Base-by-base conservation (phyloP, 495 filamentous ascomycete species). In the Podospora appendiculata region DNA sequence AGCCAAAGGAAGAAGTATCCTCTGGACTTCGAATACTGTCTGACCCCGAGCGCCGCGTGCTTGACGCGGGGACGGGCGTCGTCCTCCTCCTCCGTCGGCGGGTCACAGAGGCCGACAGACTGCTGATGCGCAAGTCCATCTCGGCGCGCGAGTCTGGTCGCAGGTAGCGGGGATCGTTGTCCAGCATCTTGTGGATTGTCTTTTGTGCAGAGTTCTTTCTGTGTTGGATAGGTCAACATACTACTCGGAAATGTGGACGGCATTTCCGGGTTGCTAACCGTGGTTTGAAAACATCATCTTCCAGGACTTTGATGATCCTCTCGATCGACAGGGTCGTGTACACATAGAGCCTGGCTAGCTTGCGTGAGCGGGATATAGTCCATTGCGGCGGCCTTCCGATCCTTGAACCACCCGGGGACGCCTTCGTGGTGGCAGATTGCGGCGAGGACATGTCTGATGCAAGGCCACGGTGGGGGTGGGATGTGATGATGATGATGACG, bases 141-240 rank as follows among this genome's bases (percentile, higher is more conserved):
- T 76, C 73, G 5, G 64, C 54, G 13, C 72, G 65, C 14, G 68
- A 69, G 47, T 69, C 72, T 0, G 73, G 71, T n/a, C 71, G 64
- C 17, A 76, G 63, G 59, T 70, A 73, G 10, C 71, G 68, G 33
- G 73, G 68, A 32, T 76, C 73, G 45, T 76, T 72, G 42, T 72
- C 73, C 19, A 76, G 62, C 55, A 73, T 67, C 36, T 61, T 63
- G 35, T 76, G 70, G 40, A 74, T 69, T 34, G 68, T 71, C 52
- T 76, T 76, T 49, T 76, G 73, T 12, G 73, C 73, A 33, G 73
- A 73, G 51, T 74, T 71, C 56, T 66, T 65, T n/a, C 73, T 76
- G 35, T 9, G 11, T 6, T 3, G 10, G 10, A 38, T 33, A 25
- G 19, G 41, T 52, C 51, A 63, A 58, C 45, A 16, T 12, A 16